Evolutionary conservation across 179 eudicot genomes (phyloP), one percentile per base, ranked within the genome.

Genomic region (Spergularia azorica): DNA sequence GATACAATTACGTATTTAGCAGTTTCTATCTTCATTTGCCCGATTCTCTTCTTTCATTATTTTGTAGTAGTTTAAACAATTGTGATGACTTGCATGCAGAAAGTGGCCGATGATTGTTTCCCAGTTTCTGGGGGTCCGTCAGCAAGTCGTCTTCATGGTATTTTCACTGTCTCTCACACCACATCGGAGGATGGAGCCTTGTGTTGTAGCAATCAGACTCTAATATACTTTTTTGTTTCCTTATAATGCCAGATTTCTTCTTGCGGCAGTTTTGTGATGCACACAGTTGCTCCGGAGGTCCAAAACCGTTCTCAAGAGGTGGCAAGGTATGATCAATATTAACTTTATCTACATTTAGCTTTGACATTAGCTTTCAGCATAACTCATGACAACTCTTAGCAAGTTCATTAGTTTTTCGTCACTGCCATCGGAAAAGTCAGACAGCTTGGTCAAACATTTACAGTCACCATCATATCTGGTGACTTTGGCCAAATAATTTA

Each of bases 131-230:
- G 89, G 71, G 88, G 96, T 63, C 86, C 88, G 18, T 90, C 97
- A 38, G 94, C 96, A 62, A 84, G 81, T 75, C 94, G 96, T 79
- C 96, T 94, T 75, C 98, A 92, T 80, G 98, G 98, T 94, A 90
- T 69, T 9, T 38, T 15, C n/a, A 16, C 38, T 74, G 13, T 70
- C 48, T 55, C 5, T 32, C n/a, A 70, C 14, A 54, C 26, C 39
- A n/a, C 11, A 54, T 56, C 18, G 60, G 38, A 16, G 39, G 16
- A 13, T 20, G 38, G 18, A 43, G 50, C 60, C 16, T 51, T 18
- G 10, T 59, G 71, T 38, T 13, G 8, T 76, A 60, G 13, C 7
- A 61, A 62, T 70, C 50, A 41, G 51, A 70, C 72, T 26, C n/a
- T 41, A 18, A 46, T 43, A 26, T 48, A 5, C 36, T 26, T 43